phyloP scores from a whole-genome alignment of 768 basidiomycete genomes.

The Russula sp. region DNA sequence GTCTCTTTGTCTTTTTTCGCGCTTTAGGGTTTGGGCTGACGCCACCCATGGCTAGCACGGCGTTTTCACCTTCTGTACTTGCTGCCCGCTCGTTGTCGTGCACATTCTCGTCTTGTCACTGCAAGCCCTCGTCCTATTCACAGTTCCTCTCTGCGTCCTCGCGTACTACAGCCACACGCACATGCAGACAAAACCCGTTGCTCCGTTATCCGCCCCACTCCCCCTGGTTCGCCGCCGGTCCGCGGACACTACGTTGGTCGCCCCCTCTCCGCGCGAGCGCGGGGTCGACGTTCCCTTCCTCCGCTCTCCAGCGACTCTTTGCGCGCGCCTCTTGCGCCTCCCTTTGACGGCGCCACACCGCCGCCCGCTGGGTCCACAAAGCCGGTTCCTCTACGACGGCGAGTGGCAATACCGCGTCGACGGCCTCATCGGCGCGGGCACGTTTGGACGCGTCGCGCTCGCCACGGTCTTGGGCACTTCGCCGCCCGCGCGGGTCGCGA shows the following conservation, averaged over 20 bases:
- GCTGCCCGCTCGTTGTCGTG: not conserved
- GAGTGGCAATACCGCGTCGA: slow-evolving; percentile 4
- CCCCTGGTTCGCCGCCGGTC: not conserved
- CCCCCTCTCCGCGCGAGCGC: not conserved
- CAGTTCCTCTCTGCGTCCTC: slow-evolving; percentile 2
- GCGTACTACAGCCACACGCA: slow-evolving; percentile 1
- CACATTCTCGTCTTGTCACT: not conserved
- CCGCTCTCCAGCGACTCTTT: not conserved
- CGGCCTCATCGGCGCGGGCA: slow-evolving; percentile 12
- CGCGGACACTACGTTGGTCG: not conserved
- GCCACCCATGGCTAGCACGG: not conserved
- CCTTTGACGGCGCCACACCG: not conserved
- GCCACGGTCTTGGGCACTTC: not conserved
- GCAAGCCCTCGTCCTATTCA: slow-evolving; percentile 3
- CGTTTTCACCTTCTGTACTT: not conserved
- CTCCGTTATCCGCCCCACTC: not conserved
- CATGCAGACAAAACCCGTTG: not conserved
- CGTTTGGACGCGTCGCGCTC: slow-evolving; percentile 17
- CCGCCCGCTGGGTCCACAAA: not conserved
- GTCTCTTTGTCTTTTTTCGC: too few species aligned
- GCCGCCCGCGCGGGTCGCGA: not conserved
- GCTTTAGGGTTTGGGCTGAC: not conserved
- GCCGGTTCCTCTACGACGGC: slow-evolving; percentile 2
- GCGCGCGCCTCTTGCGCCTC: not conserved
- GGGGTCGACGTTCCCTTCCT: not conserved